A percentile compares a stretch with the other conserved stretches of the same genome.
Conservation (phyloP, 2,329 filamentous ascomycete species). For the Coniella lustricola region DNA sequence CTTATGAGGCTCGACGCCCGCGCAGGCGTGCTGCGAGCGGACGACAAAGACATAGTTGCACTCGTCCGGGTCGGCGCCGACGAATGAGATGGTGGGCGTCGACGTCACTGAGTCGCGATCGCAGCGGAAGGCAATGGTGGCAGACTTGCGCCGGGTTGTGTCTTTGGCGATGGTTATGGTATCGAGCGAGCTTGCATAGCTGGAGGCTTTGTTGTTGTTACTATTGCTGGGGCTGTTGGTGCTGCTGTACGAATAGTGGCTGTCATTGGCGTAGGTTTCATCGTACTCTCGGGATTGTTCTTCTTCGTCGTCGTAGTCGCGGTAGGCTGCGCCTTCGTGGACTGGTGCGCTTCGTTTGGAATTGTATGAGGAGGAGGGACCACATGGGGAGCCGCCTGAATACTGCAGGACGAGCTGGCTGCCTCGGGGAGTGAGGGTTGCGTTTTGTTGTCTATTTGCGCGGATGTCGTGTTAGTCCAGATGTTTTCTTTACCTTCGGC, state of each 20-base stretch:
- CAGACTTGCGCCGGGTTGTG: conserved; percentile 58
- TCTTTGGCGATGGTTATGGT: conserved; percentile 23
- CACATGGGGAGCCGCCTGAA: conserved; percentile 69
- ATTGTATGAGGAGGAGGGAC: conserved; percentile 26
- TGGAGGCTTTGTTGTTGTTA: conserved; percentile 1
- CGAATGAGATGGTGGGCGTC: conserved; percentile 70
- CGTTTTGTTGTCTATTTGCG: conserved; percentile 46
- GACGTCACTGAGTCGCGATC: conserved; percentile 69
- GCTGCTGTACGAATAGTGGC: conserved; percentile 19
- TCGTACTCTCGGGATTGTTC: conserved; percentile 27
- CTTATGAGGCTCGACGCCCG: conserved; percentile 60
- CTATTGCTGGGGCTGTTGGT: conserved; percentile 6
- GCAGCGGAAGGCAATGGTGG: conserved; percentile 88
- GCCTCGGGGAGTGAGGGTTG: conserved; percentile 51
- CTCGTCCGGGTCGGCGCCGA: conserved; percentile 75
- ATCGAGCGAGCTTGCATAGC: conserved; percentile 18
- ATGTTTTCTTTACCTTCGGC: background rate
- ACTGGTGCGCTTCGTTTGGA: conserved; percentile 26
- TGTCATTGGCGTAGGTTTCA: background rate
- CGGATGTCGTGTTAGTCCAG: conserved; percentile 6
- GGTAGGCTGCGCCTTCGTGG: conserved; percentile 20
- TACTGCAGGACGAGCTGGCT: conserved; percentile 73
- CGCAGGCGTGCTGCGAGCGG: conserved; percentile 75
- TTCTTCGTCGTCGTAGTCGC: conserved; percentile 23
- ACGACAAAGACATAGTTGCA: conserved; percentile 96